phyloP scores from a whole-genome alignment of 2,329 filamentous ascomycete species.

The Colletotrichum liriopes region DNA sequence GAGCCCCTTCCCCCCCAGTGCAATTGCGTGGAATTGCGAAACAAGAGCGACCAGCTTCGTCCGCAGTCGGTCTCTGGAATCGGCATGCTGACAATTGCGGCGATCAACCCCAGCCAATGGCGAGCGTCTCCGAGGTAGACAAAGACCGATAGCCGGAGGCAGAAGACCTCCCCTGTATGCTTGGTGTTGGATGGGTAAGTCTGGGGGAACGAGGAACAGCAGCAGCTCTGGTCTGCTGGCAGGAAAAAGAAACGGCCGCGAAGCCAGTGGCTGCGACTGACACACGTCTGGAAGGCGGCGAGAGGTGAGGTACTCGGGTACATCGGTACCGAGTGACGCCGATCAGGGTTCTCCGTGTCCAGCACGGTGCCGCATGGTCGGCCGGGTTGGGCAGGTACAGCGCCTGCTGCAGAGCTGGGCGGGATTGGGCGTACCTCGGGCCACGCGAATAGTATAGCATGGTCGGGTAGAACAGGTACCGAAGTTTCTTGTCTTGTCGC shows the following conservation, averaged over 20 bases:
- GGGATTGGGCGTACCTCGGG: slow-evolving; percentile 24
- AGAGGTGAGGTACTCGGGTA: slow-evolving; percentile 10
- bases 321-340: slow-evolving; percentile 20
- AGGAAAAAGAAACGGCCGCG: slow-evolving; percentile 22
- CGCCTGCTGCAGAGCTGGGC: slow-evolving; percentile 10
- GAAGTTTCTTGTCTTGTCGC: slow-evolving; percentile 13
- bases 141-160: slow-evolving; percentile 39
- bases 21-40: slow-evolving; percentile 27
- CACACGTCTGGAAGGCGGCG: slow-evolving; percentile 11
- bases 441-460: not conserved
- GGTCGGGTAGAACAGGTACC: slow-evolving; percentile 18
- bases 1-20: not conserved
- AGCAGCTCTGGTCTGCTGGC: slow-evolving; percentile 1
- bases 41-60: slow-evolving; percentile 14
- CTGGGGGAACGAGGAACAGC: slow-evolving; percentile 3
- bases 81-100: slow-evolving; percentile 22
- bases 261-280: slow-evolving; percentile 15
- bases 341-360: slow-evolving; percentile 41
- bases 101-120: slow-evolving; percentile 23
- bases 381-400: slow-evolving; percentile 34
- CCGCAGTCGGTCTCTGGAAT: slow-evolving; percentile 32
- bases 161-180: not conserved
- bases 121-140: slow-evolving; percentile 9
- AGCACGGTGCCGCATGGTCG: slow-evolving; percentile 21
- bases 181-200: slow-evolving; percentile 13